These are phyloP conservation scores for Rhodotorula graminis DNA, from an alignment of 768 basidiomycete genomes.

Conservation along the genomic window DNA sequence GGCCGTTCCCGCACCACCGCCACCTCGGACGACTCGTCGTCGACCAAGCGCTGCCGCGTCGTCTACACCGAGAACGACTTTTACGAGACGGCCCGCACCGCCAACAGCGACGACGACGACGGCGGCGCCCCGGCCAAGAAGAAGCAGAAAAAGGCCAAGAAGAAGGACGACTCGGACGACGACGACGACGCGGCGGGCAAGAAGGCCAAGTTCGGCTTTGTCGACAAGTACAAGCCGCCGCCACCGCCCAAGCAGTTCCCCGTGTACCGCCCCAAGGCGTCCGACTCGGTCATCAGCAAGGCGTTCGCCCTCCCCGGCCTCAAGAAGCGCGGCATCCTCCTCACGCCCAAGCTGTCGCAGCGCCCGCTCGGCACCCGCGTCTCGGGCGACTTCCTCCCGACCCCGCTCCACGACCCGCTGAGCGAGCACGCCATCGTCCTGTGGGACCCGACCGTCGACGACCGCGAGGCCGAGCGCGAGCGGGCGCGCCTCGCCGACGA, in stretches of 20 bases:
- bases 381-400: constrained; percentile 70
- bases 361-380: constrained; percentile 74
- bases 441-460: constrained; percentile 93
- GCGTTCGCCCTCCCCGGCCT: constrained; percentile 76
- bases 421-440: constrained; percentile 94
- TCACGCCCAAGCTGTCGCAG: constrained; percentile 33
- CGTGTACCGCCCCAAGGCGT: constrained; percentile 74
- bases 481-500: constrained; percentile 62
- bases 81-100: constrained; percentile 46
- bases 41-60: constrained; percentile 32
- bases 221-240: constrained; percentile 44
- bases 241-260: constrained; percentile 50
- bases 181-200: constrained; percentile 41
- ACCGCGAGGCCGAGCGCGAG: constrained; percentile 83
- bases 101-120: constrained; percentile 45
- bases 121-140: constrained; percentile 56
- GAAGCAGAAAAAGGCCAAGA: constrained; percentile 64
- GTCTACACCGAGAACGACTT: constrained; percentile 40
- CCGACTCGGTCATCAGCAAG: constrained; percentile 55
- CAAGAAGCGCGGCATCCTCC: constrained; percentile 36
- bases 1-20: constrained; percentile 25
- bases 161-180: constrained; percentile 38
- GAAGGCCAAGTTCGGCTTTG: constrained; percentile 45
- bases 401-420: constrained; percentile 96
- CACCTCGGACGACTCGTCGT: not conserved